A percentile compares a stretch with the other conserved stretches of the same genome.
Conservation (phyloP, 768 basidiomycete genomes). For the Pleurotus eryngii region DNA sequence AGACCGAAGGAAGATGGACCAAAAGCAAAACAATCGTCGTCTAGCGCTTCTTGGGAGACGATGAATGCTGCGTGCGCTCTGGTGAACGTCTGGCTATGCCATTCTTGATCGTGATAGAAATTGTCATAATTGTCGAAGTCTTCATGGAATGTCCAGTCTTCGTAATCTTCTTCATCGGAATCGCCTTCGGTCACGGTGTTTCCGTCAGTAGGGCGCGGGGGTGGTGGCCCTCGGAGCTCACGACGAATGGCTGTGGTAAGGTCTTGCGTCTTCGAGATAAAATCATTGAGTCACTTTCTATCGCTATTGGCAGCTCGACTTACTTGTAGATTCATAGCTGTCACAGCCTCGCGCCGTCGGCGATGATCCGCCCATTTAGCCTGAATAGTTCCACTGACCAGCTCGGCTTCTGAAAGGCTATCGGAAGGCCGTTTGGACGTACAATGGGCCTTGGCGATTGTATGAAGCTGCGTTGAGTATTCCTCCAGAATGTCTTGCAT, state of each 20-base stretch:
- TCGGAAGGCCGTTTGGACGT: slow-evolving; percentile 31
- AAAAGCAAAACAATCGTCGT: slow-evolving; percentile 24
- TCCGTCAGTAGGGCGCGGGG: slow-evolving; percentile 11
- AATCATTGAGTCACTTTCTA: not conserved
- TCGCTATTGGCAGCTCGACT: slow-evolving; percentile 2
- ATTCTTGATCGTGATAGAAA: slow-evolving; percentile 20
- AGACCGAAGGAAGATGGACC: slow-evolving; percentile 45
- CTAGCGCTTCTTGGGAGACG: slow-evolving; percentile 28
- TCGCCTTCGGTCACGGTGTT: slow-evolving; percentile 12
- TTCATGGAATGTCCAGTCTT: slow-evolving; percentile 21
- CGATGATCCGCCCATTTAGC: slow-evolving; percentile 40
- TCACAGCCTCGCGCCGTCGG: slow-evolving; percentile 33
- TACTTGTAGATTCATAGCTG: slow-evolving; percentile 44
- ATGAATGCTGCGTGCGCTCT: slow-evolving; percentile 46
- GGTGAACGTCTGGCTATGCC: slow-evolving; percentile 25
- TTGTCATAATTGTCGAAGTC: slow-evolving; percentile 24
- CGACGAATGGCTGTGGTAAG: slow-evolving; percentile 32
- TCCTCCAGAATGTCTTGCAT: slow-evolving; percentile 34
- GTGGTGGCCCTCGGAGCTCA: slow-evolving; percentile 22
- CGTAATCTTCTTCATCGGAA: slow-evolving; percentile 22
- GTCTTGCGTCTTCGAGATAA: slow-evolving; percentile 30
- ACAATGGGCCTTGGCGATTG: slow-evolving; percentile 34
- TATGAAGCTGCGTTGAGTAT: slow-evolving; percentile 29
- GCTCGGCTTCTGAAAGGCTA: slow-evolving; percentile 36
- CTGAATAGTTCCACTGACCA: slow-evolving; percentile 43